Conservation (phyloP, 805 yeast genomes). For the Zygoascus biomembranicola region DNA sequence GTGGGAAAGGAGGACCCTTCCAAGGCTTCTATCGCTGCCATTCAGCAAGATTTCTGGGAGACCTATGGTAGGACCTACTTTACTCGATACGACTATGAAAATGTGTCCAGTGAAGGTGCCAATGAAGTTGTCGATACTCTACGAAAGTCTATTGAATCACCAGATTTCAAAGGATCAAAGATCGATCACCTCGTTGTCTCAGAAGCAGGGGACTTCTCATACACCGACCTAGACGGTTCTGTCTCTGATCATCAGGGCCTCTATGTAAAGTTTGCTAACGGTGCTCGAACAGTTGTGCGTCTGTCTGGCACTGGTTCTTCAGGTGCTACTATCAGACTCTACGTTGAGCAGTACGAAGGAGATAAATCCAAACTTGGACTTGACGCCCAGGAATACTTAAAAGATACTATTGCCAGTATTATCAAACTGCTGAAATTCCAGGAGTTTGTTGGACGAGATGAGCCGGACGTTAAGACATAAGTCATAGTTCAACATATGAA, state of each 20-base stretch:
- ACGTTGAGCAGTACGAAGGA: constrained; percentile 71
- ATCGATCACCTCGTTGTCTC: constrained; percentile 48
- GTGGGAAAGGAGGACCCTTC: constrained; percentile 55
- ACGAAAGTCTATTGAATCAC: constrained; percentile 30
- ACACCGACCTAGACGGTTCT: constrained; percentile 91
- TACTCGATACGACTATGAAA: constrained; percentile 91
- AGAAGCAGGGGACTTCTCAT: constrained; percentile 82
- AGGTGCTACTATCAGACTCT: constrained; percentile 93
- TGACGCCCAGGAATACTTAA: constrained; percentile 62
- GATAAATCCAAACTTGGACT: constrained; percentile 43
- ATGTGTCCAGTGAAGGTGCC: constrained; percentile 71
- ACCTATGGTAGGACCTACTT: constrained; percentile 95
- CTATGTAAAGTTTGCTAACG: constrained; percentile 69
- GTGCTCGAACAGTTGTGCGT: constrained; percentile 80
- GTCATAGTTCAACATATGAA: background rate
- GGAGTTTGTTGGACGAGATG: constrained; percentile 67
- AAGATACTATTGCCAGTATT: constrained; percentile 52
- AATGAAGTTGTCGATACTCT: constrained; percentile 51
- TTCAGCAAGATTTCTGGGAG: constrained; percentile 80
- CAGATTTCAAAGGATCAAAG: constrained; percentile 43
- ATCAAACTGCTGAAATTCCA: constrained; percentile 62
- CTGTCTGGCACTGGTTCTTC: constrained; percentile 96
- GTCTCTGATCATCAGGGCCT: constrained; percentile 85
- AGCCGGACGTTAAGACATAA: constrained; percentile 84
- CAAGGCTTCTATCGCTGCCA: constrained; percentile 62